Evolutionary conservation across 2,329 filamentous ascomycete species (phyloP), one percentile per base, ranked within the genome.

Genomic region (Mollisiaceae sp.): DNA sequence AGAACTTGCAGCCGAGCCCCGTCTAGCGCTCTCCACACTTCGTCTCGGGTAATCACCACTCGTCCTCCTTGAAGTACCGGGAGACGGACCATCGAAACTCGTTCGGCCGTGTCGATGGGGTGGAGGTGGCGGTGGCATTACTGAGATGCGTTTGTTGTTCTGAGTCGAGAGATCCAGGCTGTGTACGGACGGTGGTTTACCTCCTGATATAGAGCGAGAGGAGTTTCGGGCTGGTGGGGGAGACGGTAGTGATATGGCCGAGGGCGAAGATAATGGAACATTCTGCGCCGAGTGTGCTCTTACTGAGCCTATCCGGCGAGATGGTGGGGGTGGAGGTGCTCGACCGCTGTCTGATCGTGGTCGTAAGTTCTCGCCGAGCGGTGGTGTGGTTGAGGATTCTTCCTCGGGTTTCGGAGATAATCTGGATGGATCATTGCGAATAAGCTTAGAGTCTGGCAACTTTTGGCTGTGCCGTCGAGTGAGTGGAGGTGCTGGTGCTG

Each of bases 401-500:
- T 75, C 75, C 62, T 75, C 75, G 20, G 70, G 61, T 59, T 71
- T 75, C 24, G 70, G 70, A 39, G 74, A 70, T 47, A 73, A 65
- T 62, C 71, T 69, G 15, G 62, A 65, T 0, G 71, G 65, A 59
- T 70, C 67, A 62, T 58, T 72, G 62, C 69, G 22, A 63, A 45
- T 65, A 18, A 69, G 39, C 60, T 71, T 74, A 27, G 74, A 72
- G 32, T 75, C 72, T n/a, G 70, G 59, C 35, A 73, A 65, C 32
- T 71, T 63, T 24, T 74, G 75, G 55, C 76, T 75, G 57, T 76
- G 74, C 56, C 74, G 68, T 60, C 74, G 70, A 55, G 77, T 74
- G 18, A 79, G 65, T 5, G 78, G 78, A 8, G 82, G 79, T 9
- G 81, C 80, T 24, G 81, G 80, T 35, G 74, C 52, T 76, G 76